A percentile compares a stretch with the other conserved stretches of the same genome.
Evolutionary conservation across 2,329 filamentous ascomycete species (phyloP).

Genomic region (Plenodomus lindquistii): DNA sequence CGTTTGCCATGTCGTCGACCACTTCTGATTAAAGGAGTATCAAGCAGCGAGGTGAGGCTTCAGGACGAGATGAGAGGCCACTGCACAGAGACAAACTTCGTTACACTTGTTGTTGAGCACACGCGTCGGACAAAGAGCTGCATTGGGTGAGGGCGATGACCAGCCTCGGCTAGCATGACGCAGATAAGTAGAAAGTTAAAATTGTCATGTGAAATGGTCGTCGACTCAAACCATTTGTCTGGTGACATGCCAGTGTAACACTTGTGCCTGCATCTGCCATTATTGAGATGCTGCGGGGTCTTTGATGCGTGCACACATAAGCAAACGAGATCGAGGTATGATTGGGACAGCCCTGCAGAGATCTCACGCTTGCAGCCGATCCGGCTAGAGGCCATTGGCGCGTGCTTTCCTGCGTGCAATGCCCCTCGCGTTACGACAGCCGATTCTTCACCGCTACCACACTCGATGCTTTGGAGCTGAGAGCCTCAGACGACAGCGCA

Average conservation of each 20-base stretch:
- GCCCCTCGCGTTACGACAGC: slow-evolving; percentile 11
- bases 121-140: slow-evolving; percentile 23
- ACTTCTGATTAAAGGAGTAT: slow-evolving; percentile 4
- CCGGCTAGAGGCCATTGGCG: slow-evolving; percentile 4
- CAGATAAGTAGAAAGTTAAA: slow-evolving; percentile 3
- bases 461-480: neutral
- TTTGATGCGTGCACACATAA: neutral
- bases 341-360: no score
- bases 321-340: neutral
- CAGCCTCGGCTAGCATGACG: slow-evolving; percentile 22
- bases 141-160: slow-evolving; percentile 23
- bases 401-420: slow-evolving; percentile 2
- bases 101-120: slow-evolving; percentile 12
- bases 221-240: neutral
- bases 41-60: slow-evolving; percentile 8
- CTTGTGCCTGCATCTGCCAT: neutral
- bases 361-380: slow-evolving; percentile 2
- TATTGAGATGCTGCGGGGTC: neutral
- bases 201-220: neutral
- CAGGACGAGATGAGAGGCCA: slow-evolving; percentile 9
- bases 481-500: neutral
- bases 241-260: neutral
- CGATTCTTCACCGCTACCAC: slow-evolving; percentile 5
- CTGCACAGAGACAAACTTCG: slow-evolving; percentile 10
- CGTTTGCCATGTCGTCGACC: slow-evolving; percentile 27